Evolutionary conservation across 371 early-diverging fungal genomes (phyloP), one percentile per base, ranked within the genome.

Genomic region (Apophysomyces sp.): DNA sequence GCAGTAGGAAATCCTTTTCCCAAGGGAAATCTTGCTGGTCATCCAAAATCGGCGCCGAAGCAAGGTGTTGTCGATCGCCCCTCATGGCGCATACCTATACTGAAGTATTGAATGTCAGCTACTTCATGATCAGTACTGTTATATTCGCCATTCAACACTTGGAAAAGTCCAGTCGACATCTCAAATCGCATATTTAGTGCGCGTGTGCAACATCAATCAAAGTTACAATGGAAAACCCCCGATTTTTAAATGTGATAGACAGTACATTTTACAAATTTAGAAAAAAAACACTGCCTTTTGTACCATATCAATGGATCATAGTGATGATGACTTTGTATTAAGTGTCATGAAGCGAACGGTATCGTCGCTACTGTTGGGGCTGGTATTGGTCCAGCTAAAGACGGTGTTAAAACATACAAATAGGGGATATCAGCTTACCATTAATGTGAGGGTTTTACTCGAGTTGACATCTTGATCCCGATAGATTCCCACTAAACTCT

Each of bases 401-500:
- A 21, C 11, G 8, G 16, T 6, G 49, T 44, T 44, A 52, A 27
- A 32, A 37, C 7, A 54, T 21, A 21, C 6, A 16, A 21, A 16
- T 44, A 0, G 21, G 4, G 7, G 0, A 4, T 21, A 21, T 6
- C 49, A 18, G 4, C 66, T 68, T 77, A 90, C 81, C 66, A 84
- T 79, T 66, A 98, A 72, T 12, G 98, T 97, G 64, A 98, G 77
- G 9, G 93, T 86, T 61, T 80, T 87, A 41, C 94, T 93, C 59
- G 93, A 91, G 66, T 92, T 92, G n/a, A 75, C 72, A 1, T 81
- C 87, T 71, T 93, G 92, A 77, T 97, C 96, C 39, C 95, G 86
- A 72, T 98, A 99, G 51, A 99, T 94, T 13, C 99, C 99, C 5
- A 99, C 97, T 18, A 99, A 83, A 1, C 93, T 91, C 62, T 97